These are phyloP conservation scores for Populus euphratica DNA, from an alignment of 345 rosid genomes.

Conservation along the genomic window DNA sequence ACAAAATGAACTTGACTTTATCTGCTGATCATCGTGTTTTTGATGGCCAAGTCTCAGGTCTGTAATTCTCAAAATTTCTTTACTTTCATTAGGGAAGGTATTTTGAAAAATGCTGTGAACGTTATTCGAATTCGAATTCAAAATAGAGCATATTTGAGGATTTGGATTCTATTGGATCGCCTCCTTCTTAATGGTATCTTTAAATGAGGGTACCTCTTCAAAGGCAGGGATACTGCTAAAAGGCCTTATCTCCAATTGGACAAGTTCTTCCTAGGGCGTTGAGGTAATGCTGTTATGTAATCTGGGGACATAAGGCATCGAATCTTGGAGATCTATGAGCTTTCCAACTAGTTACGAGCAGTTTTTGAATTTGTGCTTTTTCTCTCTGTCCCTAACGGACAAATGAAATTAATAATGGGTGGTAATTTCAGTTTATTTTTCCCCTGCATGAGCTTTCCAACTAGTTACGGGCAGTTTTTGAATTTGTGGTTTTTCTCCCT, in stretches of 20 bases:
- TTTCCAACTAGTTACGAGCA: not conserved
- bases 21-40: conserved; percentile 95
- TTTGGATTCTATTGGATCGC: not conserved
- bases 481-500: not conserved
- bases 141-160: not conserved
- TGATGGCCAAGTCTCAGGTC: conserved; percentile 94
- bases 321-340: not conserved
- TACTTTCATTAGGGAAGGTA: not conserved
- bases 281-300: not conserved
- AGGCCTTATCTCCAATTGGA: not conserved
- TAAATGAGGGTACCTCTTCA: not conserved
- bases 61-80: conserved; percentile 3
- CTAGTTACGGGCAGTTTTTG: not conserved
- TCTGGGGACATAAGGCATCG: not conserved
- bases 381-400: not conserved
- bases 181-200: too few relatives aligned
- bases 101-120: not conserved
- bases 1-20: conserved; percentile 77
- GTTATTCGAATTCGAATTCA: not conserved
- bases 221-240: not conserved
- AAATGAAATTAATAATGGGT: not conserved
- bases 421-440: not conserved
- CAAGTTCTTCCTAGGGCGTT: not conserved
- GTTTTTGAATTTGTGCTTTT: not conserved
- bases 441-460: not conserved